Conservation (phyloP, 495 filamentous ascomycete genomes). For the Xylaria cubensis region DNA sequence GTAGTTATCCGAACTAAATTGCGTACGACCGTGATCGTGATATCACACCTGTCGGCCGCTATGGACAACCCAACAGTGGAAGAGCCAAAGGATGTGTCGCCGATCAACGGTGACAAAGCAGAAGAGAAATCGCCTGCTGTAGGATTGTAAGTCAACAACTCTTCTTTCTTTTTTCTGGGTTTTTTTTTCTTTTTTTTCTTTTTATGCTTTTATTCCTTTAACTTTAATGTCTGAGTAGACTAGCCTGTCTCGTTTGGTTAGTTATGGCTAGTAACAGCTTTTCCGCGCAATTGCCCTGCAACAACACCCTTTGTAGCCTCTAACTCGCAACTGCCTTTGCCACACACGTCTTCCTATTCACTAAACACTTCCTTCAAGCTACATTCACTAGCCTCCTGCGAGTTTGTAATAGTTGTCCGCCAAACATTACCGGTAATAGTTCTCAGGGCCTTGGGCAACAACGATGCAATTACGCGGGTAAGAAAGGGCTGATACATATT, state of each 20-base stretch:
- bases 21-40: background rate
- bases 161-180: conserved; percentile 22
- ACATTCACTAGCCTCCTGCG: background rate
- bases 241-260: background rate
- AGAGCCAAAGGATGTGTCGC: background rate
- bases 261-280: background rate
- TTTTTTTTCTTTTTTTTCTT: too few relatives aligned
- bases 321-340: background rate
- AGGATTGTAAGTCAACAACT: conserved; percentile 22
- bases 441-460: background rate
- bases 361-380: background rate
- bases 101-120: conserved; percentile 15
- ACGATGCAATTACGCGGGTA: conserved; percentile 11
- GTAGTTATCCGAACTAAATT: background rate
- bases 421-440: background rate
- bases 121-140: background rate
- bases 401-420: background rate
- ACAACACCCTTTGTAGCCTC: background rate
- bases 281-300: conserved; percentile 1
- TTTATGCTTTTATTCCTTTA: too few relatives aligned
- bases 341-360: background rate
- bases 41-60: too few relatives aligned
- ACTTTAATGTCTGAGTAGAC: background rate
- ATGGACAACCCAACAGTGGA: conserved; percentile 26
- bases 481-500: background rate